Evolutionary conservation across 805 yeast genomes (phyloP).

Genomic region (Ascoidea rubescens): DNA sequence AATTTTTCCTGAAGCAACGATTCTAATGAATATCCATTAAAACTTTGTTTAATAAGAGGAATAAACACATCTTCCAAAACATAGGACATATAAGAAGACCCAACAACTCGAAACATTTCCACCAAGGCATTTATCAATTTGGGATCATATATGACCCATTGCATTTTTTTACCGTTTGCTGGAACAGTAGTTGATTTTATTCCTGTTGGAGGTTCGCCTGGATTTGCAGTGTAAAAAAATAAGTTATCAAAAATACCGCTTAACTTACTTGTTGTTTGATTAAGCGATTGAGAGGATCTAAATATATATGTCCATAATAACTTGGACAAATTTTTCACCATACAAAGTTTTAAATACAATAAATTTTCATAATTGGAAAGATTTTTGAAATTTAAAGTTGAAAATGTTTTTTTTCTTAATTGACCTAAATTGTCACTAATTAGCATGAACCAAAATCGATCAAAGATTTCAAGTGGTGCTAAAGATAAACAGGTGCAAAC

Average conservation of each 20-base stretch:
- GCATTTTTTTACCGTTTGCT: slow-evolving; percentile 37
- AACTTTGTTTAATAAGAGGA: slow-evolving; percentile 50
- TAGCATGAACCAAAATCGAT: slow-evolving; percentile 54
- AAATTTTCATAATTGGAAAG: slow-evolving; percentile 16
- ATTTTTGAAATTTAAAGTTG: slow-evolving; percentile 52
- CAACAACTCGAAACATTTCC: slow-evolving; percentile 64
- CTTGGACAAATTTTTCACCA: slow-evolving; percentile 54
- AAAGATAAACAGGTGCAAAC: slow-evolving; percentile 61
- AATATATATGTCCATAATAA: slow-evolving; percentile 83
- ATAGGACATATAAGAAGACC: slow-evolving; percentile 66
- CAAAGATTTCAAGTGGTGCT: slow-evolving; percentile 63
- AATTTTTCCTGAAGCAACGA: slow-evolving; percentile 55
- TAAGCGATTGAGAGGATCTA: slow-evolving; percentile 78
- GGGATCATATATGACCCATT: slow-evolving; percentile 62
- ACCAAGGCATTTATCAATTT: slow-evolving; percentile 50
- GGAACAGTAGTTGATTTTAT: slow-evolving; percentile 1
- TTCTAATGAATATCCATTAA: slow-evolving; percentile 47
- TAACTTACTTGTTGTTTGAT: slow-evolving; percentile 70
- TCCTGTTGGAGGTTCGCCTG: slow-evolving; percentile 4
- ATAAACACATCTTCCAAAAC: slow-evolving; percentile 65
- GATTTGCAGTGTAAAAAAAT: slow-evolving; percentile 27
- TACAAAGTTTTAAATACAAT: slow-evolving; percentile 30
- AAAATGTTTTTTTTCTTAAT: slow-evolving; percentile 28
- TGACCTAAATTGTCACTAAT: slow-evolving; percentile 23
- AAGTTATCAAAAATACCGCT: slow-evolving; percentile 47